Conservation (phyloP, 176 grass and related monocot species). For the Oryza nivara region DNA sequence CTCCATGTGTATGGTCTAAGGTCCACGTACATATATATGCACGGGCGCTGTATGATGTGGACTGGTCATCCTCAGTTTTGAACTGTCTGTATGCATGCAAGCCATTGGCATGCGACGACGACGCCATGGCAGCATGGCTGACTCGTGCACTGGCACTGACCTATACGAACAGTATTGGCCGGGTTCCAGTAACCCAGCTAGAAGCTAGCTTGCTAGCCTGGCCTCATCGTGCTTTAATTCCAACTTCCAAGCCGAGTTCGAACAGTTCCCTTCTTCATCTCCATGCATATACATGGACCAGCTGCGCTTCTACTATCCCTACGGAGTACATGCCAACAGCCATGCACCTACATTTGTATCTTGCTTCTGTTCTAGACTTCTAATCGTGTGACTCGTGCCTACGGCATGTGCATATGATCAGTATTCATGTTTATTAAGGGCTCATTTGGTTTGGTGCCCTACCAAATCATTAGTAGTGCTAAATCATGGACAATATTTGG, state of each 20-base stretch:
- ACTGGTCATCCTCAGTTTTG: constrained; percentile 6
- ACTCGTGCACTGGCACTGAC: constrained; percentile 5
- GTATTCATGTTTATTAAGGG: background rate
- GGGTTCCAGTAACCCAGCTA: background rate
- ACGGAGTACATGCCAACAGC: background rate
- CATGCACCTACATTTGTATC: background rate
- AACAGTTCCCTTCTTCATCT: background rate
- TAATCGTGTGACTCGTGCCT: background rate
- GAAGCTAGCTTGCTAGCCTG: background rate
- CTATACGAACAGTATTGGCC: constrained; percentile 36
- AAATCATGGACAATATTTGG: too few species aligned
- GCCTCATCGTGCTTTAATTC: background rate
- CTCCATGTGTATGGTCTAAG: background rate
- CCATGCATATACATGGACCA: background rate
- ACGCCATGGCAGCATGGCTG: background rate
- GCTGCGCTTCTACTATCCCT: background rate
- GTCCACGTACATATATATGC: background rate
- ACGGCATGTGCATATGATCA: background rate
- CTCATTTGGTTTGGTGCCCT: too few species aligned
- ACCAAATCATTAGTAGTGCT: too few species aligned
- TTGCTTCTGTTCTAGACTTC: background rate
- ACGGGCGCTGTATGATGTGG: background rate
- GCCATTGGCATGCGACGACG: background rate
- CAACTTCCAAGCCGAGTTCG: background rate
- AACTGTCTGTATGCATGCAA: constrained; percentile 28